Conservation (phyloP, 1,284 basidiomycete species). For the Ustilago curta region DNA sequence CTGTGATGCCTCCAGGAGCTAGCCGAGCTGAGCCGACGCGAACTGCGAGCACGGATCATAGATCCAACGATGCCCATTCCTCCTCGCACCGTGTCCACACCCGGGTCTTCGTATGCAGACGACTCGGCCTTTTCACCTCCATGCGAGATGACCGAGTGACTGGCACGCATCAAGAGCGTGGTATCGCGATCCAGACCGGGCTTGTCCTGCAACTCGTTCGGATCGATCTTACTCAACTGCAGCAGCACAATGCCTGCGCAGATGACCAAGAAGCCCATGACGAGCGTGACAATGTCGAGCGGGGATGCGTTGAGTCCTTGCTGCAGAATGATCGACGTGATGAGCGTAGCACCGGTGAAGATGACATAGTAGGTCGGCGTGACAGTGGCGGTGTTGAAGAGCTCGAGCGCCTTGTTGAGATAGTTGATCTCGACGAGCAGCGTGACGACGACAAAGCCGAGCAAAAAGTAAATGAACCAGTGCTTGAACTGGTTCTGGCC, state of each 20-base stretch:
- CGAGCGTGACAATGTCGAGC: constrained; percentile 78
- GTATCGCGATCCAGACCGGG: constrained; percentile 63
- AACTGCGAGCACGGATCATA: constrained; percentile 65
- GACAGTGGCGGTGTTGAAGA: constrained; percentile 86
- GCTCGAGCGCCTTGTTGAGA: constrained; percentile 93
- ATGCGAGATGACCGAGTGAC: constrained; percentile 52
- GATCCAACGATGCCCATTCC: constrained; percentile 67
- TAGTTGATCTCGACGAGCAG: constrained; percentile 91
- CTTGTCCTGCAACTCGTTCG: constrained; percentile 61
- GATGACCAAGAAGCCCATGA: constrained; percentile 87
- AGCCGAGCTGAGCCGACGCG: constrained; percentile 49
- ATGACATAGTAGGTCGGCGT: constrained; percentile 90
- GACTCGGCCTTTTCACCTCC: constrained; percentile 43
- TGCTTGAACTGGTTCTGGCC: constrained; percentile 86
- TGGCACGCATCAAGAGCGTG: constrained; percentile 63
- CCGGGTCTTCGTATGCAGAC: constrained; percentile 64
- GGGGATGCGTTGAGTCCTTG: constrained; percentile 85
- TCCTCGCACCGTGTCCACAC: constrained; percentile 67
- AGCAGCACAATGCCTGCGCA: constrained; percentile 88
- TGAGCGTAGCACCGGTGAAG: constrained; percentile 80
- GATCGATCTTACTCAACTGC: constrained; percentile 85
- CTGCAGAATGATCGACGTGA: constrained; percentile 78
- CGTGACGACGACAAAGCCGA: constrained; percentile 86
- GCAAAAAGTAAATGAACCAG: constrained; percentile 72
- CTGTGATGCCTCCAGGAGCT: constrained; percentile 52